Conservation (phyloP, 331 rosid genomes). For the Telfairia occidentalis region DNA sequence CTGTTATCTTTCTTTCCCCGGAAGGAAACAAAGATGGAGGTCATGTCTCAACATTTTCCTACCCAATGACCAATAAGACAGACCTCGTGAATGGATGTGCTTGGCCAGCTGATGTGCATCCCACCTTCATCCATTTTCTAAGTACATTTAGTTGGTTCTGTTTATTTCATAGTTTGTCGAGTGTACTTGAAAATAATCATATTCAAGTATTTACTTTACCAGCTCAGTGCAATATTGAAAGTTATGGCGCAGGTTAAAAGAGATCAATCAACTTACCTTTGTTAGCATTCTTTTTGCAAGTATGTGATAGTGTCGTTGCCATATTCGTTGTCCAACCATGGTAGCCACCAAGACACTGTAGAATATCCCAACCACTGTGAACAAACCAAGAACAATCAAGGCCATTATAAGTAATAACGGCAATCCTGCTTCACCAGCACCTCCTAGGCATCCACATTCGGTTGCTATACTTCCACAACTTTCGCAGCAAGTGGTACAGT, state of each 20-base stretch:
- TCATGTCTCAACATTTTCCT: slow-evolving; percentile 8
- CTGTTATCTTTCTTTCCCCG: background rate
- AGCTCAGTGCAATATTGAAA: background rate
- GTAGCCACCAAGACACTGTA: slow-evolving; percentile 98
- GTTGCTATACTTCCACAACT: slow-evolving; percentile 92
- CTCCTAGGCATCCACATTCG: slow-evolving; percentile 96
- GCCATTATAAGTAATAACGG: slow-evolving; percentile 83
- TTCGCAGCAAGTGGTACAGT: slow-evolving; percentile 97
- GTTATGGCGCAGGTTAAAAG: slow-evolving; percentile 8
- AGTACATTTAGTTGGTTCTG: background rate
- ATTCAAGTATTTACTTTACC: background rate
- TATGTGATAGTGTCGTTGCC: slow-evolving; percentile 99
- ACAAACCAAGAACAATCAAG: slow-evolving; percentile 75
- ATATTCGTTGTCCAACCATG: slow-evolving; percentile 97
- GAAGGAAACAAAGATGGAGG: background rate
- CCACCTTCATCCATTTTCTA: background rate
- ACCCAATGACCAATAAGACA: background rate
- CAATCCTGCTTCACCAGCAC: slow-evolving; percentile 97
- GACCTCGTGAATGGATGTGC: slow-evolving; percentile 5
- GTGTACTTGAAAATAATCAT: background rate
- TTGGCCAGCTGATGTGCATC: background rate
- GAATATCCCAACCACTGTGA: slow-evolving; percentile 90
- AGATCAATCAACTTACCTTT: slow-evolving; percentile 43
- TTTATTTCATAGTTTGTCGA: background rate
- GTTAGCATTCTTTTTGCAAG: slow-evolving; percentile 98